A percentile compares a stretch with the other conserved stretches of the same genome.
Evolutionary conservation across 2,329 filamentous ascomycete species (phyloP).

Genomic region (Sordariomycetes sp.): DNA sequence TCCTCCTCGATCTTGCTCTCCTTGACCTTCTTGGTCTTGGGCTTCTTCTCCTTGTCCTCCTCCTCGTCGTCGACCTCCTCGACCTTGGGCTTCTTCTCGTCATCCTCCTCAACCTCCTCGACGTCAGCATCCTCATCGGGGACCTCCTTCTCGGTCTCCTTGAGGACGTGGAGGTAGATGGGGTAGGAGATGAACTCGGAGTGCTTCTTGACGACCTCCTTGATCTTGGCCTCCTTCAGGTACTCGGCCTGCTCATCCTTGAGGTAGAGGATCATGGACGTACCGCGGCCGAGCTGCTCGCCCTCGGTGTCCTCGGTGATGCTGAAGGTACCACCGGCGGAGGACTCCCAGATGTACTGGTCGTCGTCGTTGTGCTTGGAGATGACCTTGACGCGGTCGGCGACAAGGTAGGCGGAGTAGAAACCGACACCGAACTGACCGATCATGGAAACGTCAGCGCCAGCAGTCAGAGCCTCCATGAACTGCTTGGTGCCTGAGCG

Average conservation of each 20-base stretch:
- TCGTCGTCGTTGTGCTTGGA: slow-evolving; percentile 99
- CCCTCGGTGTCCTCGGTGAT: slow-evolving; percentile 85
- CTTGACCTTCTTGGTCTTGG: slow-evolving; percentile 99
- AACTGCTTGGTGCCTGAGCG: slow-evolving; percentile 99
- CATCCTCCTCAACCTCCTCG: slow-evolving; percentile 56
- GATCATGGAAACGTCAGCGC: slow-evolving; percentile 99
- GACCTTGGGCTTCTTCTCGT: slow-evolving; percentile 92
- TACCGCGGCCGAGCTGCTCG: slow-evolving; percentile 84
- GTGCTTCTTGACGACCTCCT: slow-evolving; percentile 99
- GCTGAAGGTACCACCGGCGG: slow-evolving; percentile 94
- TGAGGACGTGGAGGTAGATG: slow-evolving; percentile 98
- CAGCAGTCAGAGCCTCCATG: slow-evolving; percentile 97
- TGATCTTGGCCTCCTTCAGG: slow-evolving; percentile 97
- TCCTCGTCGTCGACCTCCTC: slow-evolving; percentile 87
- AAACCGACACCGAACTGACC: slow-evolving; percentile 99
- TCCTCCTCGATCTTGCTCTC: slow-evolving; percentile 98
- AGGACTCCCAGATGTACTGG: slow-evolving; percentile 99
- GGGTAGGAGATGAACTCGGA: slow-evolving; percentile 99
- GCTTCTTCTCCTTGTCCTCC: slow-evolving; percentile 80
- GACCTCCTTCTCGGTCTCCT: slow-evolving; percentile 99
- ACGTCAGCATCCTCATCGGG: slow-evolving; percentile 88
- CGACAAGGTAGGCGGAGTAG: slow-evolving; percentile 99
- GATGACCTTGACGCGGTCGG: slow-evolving; percentile 88
- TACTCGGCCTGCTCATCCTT: slow-evolving; percentile 99
- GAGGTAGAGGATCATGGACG: slow-evolving; percentile 96